Percentiles rank a stretch among this genome's conserved stretches.
Evolutionary conservation across 2,329 filamentous ascomycete species (phyloP).

Genomic region (Ophiobolus disseminans): DNA sequence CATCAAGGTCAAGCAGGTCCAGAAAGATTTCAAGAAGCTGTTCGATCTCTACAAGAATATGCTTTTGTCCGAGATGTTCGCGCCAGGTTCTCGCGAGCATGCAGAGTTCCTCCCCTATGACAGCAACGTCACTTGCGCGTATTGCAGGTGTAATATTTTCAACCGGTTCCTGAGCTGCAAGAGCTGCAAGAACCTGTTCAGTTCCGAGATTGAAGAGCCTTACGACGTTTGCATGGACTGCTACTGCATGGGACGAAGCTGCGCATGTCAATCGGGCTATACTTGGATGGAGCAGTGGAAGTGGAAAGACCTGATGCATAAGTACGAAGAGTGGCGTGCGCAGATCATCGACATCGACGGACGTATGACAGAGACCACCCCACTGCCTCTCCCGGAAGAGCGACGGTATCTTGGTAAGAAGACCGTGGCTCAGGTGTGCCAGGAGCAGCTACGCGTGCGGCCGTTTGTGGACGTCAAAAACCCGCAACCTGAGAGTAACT

Average conservation of each 20-base stretch:
- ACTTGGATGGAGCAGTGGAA: slow-evolving; percentile 93
- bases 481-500: slow-evolving; percentile 55
- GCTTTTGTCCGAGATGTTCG: slow-evolving; percentile 85
- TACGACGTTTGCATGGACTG: slow-evolving; percentile 99
- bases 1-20: slow-evolving; percentile 71
- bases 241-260: slow-evolving; percentile 96
- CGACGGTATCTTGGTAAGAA: slow-evolving; percentile 73
- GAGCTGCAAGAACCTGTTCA: slow-evolving; percentile 73
- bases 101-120: slow-evolving; percentile 83
- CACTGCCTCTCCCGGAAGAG: slow-evolving; percentile 74
- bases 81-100: slow-evolving; percentile 69
- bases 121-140: slow-evolving; percentile 92
- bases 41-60: slow-evolving; percentile 80
- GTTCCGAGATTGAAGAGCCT: slow-evolving; percentile 76
- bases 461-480: slow-evolving; percentile 85
- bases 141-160: slow-evolving; percentile 95
- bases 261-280: slow-evolving; percentile 82
- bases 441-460: slow-evolving; percentile 79
- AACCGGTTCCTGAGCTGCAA: slow-evolving; percentile 95
- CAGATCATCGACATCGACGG: slow-evolving; percentile 77
- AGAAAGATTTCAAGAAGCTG: slow-evolving; percentile 80
- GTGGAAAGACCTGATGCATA: slow-evolving; percentile 77
- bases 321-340: slow-evolving; percentile 83
- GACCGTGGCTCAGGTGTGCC: slow-evolving; percentile 89
- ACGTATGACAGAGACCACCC: slow-evolving; percentile 69